phyloP scores from a whole-genome alignment of 2,329 filamentous ascomycete genomes.

The Pseudogymnoascus destructans region DNA sequence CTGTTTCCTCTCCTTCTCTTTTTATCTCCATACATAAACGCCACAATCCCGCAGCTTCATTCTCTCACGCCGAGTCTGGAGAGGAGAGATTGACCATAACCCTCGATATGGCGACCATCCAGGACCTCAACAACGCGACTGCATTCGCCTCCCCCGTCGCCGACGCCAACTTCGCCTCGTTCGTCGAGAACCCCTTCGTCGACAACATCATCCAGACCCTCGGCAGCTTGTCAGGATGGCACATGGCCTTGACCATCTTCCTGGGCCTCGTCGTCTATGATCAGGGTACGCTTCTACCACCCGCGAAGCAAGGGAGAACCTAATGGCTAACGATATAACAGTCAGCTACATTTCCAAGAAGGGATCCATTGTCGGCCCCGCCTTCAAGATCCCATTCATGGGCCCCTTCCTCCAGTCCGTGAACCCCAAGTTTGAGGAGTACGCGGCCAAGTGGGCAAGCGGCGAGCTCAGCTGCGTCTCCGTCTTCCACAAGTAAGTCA shows the following conservation, averaged over 20 bases:
- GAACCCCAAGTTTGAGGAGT: slow-evolving; percentile 82
- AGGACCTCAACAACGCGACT: slow-evolving; percentile 25
- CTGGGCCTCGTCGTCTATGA: slow-evolving; percentile 69
- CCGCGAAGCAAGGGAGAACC: slow-evolving; percentile 12
- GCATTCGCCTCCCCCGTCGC: slow-evolving; percentile 13
- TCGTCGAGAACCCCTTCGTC: background rate
- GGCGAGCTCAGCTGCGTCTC: slow-evolving; percentile 91
- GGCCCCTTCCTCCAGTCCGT: slow-evolving; percentile 92
- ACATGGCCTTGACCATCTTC: slow-evolving; percentile 57
- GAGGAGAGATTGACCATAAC: background rate
- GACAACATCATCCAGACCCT: slow-evolving; percentile 7
- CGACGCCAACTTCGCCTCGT: slow-evolving; percentile 26
- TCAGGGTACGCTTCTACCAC: slow-evolving; percentile 53
- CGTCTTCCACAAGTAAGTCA: slow-evolving; percentile 88
- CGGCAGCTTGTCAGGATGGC: slow-evolving; percentile 45
- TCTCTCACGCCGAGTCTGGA: background rate
- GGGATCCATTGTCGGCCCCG: slow-evolving; percentile 60
- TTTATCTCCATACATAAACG: background rate
- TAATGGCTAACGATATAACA: slow-evolving; percentile 27
- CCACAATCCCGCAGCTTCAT: background rate
- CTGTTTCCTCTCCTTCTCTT: background rate
- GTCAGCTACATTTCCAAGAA: slow-evolving; percentile 65
- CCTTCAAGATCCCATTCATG: slow-evolving; percentile 72
- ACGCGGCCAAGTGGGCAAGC: slow-evolving; percentile 84
- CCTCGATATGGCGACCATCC: slow-evolving; percentile 21